These are phyloP conservation scores for Claviceps monticola DNA, from an alignment of 2,329 filamentous ascomycete genomes.

Conservation along the genomic window DNA sequence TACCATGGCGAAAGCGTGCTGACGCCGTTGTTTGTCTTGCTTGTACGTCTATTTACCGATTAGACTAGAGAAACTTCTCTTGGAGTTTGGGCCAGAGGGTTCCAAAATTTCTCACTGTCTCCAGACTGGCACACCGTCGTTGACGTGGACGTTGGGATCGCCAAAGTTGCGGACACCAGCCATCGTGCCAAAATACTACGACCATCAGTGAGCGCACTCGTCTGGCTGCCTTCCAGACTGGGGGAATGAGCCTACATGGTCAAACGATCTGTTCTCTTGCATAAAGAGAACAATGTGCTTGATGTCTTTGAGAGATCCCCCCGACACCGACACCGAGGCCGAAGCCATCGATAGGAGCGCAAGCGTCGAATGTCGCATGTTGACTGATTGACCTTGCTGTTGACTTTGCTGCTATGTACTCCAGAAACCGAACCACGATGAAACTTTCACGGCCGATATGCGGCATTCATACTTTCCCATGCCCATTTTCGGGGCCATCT, in stretches of 20 bases:
- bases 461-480: not conserved
- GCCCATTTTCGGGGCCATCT: not conserved
- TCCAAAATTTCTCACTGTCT: conserved; percentile 27
- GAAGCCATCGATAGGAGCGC: conserved; percentile 8
- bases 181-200: conserved; percentile 41
- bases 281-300: conserved; percentile 45
- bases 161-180: conserved; percentile 41
- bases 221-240: not conserved
- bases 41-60: not conserved
- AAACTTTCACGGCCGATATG: not conserved
- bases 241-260: conserved; percentile 13
- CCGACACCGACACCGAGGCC: conserved; percentile 12
- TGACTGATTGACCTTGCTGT: not conserved
- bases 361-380: not conserved
- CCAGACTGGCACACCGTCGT: conserved; percentile 28
- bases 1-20: conserved; percentile 34
- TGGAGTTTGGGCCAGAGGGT: not conserved
- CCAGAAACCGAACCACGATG: not conserved
- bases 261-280: conserved; percentile 28
- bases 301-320: conserved; percentile 32
- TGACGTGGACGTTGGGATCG: conserved; percentile 21
- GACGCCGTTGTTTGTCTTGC: conserved; percentile 20
- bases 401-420: not conserved
- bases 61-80: not conserved
- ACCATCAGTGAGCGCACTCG: not conserved